Evolutionary conservation across 108 stramenopile species (phyloP), one percentile per base, ranked within the genome.

Genomic region (Cyclotella atomus): DNA sequence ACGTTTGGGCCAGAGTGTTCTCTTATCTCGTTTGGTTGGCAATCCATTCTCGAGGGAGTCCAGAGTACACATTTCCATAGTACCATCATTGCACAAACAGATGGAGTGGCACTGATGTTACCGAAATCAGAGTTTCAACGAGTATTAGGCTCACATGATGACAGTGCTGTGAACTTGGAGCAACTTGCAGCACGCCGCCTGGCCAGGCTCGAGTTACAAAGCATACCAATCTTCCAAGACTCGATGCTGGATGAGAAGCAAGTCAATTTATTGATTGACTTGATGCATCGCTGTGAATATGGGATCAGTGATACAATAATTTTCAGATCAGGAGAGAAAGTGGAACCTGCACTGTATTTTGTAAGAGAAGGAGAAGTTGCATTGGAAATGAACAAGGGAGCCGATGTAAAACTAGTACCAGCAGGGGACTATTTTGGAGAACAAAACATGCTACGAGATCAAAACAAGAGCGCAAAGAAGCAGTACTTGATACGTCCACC

Each of bases 391-490:
- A 68, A 72, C 32, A 52, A 69, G 54, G 68, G 68, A 21, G 54
- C 53, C 33, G 44, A 69, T 53, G 6, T 20, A 9, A 69, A 28
- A 34, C 8, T 38, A 9, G 43, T 71, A 17, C n/a, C 38, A 35
- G 30, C 46, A 3, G 71, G 71, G 23, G 71, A 71, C 32, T 71
- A 62, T 27, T 71, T 71, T 33, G 59, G 71, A 2, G 71, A 71
- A n/a, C 46, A 45, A 46, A 61, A 68, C 30, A 79, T 86, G 82
- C 67, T 83, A 27, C 65, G 64, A 41, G 82, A 86, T 68, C 82
- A 81, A 38, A 76, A 83, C 52, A 76, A 67, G 35, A 73, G 63
- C 8, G 75, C 53, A 20, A 33, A 43, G 27, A 65, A 70, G 23
- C 66, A 72, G 2, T 65, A 49, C 28, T 41, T 62, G 16, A 33